Conservation (phyloP, 345 rosid genomes). For the Xanthoceras sorbifolium region DNA sequence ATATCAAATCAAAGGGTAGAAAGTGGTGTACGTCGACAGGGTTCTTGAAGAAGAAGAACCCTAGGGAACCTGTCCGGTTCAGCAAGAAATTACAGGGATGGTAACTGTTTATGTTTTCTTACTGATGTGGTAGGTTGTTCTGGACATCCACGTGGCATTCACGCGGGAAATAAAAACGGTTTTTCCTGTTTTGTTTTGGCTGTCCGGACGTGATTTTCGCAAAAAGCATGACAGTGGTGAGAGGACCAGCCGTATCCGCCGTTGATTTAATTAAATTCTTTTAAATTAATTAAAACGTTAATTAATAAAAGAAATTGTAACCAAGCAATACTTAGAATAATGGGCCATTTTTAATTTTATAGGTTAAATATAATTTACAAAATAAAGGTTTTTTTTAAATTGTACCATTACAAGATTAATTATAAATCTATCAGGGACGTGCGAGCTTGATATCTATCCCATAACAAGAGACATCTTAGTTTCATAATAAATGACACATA, state of each 20-base stretch:
- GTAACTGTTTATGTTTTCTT: background rate
- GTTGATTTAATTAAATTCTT: background rate
- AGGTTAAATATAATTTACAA: no score
- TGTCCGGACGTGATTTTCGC: slow-evolving; percentile 9
- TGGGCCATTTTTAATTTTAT: no score
- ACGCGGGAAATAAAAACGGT: slow-evolving; percentile 6
- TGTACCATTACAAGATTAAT: no score
- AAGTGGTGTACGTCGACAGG: background rate
- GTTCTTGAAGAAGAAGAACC: background rate
- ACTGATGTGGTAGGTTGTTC: background rate
- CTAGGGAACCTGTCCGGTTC: background rate
- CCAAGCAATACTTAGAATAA: no score
- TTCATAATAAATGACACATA: no score
- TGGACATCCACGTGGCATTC: slow-evolving; percentile 9
- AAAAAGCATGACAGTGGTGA: background rate
- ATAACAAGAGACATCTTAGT: no score
- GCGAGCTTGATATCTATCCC: no score
- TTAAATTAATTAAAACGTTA: no score
- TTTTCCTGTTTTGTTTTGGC: slow-evolving; percentile 4
- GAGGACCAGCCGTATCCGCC: background rate
- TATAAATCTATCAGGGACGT: no score
- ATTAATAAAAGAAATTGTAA: no score
- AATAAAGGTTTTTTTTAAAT: no score
- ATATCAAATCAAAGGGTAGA: no score
- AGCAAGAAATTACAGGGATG: background rate